A percentile compares a stretch with the other conserved stretches of the same genome.
These are phyloP conservation scores for Imleria badia DNA, from an alignment of 768 basidiomycete genomes.

Conservation along the genomic window DNA sequence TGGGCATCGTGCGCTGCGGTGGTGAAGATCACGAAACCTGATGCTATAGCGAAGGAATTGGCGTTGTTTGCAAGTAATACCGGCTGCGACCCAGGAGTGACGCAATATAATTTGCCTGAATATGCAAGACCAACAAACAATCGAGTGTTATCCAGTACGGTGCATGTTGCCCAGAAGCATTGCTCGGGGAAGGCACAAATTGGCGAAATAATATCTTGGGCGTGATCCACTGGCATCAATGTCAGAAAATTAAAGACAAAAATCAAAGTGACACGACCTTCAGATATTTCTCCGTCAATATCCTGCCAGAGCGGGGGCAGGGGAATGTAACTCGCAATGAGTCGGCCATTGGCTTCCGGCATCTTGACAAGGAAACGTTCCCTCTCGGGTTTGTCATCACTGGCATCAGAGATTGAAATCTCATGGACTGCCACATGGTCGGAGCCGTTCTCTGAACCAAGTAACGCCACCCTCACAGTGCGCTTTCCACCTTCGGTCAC, in stretches of 20 bases:
- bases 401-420: conserved; percentile 5
- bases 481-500: neutral
- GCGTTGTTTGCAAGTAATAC: conserved; percentile 48
- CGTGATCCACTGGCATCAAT: conserved; percentile 11
- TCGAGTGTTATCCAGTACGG: conserved; percentile 9
- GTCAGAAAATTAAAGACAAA: conserved; percentile 10
- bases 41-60: conserved; percentile 72
- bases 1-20: conserved; percentile 78
- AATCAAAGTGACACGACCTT: conserved; percentile 34
- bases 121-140: conserved; percentile 65
- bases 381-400: neutral
- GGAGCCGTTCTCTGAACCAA: conserved; percentile 39
- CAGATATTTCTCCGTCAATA: conserved; percentile 46
- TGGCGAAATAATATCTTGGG: conserved; percentile 20
- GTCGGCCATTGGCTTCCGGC: conserved; percentile 45
- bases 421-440: conserved; percentile 36
- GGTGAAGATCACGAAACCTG: conserved; percentile 81
- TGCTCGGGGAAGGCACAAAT: conserved; percentile 54
- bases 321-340: conserved; percentile 32
- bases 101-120: conserved; percentile 63
- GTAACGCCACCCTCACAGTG: conserved; percentile 29
- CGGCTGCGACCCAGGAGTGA: conserved; percentile 31
- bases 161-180: conserved; percentile 48
- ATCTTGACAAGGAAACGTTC: conserved; percentile 23
- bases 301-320: conserved; percentile 42